phyloP scores from a whole-genome alignment of 2,329 filamentous ascomycete species.

The Calonectria montana region DNA sequence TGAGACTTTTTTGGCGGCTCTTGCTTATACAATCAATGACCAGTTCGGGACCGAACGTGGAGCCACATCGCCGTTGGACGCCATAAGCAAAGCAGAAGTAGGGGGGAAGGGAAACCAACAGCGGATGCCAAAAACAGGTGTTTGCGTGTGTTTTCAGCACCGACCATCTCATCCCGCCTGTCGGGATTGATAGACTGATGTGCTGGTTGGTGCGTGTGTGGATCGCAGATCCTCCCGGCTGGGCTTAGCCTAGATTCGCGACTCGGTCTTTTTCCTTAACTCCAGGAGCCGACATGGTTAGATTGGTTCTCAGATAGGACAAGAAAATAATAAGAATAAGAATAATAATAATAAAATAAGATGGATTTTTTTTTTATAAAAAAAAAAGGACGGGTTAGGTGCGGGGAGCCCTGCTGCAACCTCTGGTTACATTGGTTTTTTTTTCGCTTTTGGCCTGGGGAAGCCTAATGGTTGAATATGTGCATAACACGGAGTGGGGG shows the following conservation, averaged over 20 bases:
- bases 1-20: background rate
- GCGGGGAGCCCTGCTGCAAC: background rate
- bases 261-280: conserved; percentile 40
- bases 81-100: background rate
- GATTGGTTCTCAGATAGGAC: background rate
- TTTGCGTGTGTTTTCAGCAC: background rate
- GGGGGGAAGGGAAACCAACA: background rate
- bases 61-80: background rate
- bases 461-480: background rate
- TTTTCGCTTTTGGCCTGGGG: conserved; percentile 4
- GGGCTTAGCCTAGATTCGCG: conserved; percentile 30
- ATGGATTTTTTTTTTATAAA: too few relatives aligned
- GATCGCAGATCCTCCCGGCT: conserved; percentile 16
- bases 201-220: conserved; percentile 7
- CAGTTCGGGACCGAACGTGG: background rate
- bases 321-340: too few relatives aligned
- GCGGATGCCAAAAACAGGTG: background rate
- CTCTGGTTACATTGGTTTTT: background rate
- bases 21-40: background rate
- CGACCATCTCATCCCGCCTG: background rate
- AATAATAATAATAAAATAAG: too few relatives aligned
- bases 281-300: conserved; percentile 28
- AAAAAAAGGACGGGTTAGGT: background rate
- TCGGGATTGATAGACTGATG: background rate
- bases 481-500: background rate